A percentile compares a stretch with the other conserved stretches of the same genome.
Conservation (phyloP, 2,329 filamentous ascomycete species). For the Chrysosporium queenslandicum region DNA sequence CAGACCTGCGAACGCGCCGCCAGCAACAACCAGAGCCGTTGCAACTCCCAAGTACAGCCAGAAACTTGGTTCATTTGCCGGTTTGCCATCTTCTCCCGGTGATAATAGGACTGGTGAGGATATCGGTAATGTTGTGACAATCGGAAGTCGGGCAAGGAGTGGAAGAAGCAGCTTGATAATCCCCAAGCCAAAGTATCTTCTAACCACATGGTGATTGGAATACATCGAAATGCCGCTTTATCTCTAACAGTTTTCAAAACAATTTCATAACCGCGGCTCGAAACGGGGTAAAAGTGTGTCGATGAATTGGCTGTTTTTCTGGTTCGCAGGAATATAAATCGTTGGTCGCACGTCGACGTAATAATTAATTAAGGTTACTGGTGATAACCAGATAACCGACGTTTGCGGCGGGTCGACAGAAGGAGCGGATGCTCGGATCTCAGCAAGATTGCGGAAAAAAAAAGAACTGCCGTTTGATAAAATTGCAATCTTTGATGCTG, state of each 20-base stretch:
- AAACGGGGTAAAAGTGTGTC: no score
- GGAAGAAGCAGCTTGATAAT: constrained; percentile 35
- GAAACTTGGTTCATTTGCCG: constrained; percentile 53
- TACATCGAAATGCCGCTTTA: constrained; percentile 15
- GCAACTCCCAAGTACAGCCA: constrained; percentile 77
- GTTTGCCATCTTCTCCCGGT: constrained; percentile 34
- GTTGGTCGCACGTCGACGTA: neutral
- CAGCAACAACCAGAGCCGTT: constrained; percentile 68
- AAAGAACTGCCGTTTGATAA: neutral
- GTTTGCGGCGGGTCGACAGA: neutral
- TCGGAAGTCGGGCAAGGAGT: constrained; percentile 30
- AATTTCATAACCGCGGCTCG: constrained; percentile 5
- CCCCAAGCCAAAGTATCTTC: constrained; percentile 33
- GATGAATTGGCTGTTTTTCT: neutral
- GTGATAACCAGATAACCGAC: neutral
- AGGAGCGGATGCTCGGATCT: neutral
- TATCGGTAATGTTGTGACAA: constrained; percentile 32
- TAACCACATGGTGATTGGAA: constrained; percentile 27
- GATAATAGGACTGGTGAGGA: constrained; percentile 17
- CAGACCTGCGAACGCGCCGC: constrained; percentile 87
- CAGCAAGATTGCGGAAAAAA: neutral
- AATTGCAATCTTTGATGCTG: neutral
- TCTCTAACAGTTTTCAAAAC: neutral
- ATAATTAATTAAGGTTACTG: neutral
- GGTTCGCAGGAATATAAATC: neutral